Conservation (phyloP, 2,329 filamentous ascomycete genomes). For the Aspergillus sp. region DNA sequence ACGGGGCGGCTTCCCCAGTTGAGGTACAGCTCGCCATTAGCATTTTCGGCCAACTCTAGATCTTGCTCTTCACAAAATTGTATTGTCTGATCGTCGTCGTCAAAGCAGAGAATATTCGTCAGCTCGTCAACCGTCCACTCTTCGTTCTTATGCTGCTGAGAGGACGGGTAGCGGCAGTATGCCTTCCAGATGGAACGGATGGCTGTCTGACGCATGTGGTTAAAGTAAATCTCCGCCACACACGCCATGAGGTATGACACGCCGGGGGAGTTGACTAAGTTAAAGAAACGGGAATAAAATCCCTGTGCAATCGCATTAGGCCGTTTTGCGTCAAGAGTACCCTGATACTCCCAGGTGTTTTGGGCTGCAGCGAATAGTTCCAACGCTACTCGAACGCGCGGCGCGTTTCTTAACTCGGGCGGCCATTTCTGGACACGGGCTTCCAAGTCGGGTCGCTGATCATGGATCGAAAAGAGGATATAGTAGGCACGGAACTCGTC, state of each 20-base stretch:
- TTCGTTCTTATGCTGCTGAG: slow-evolving; percentile 50
- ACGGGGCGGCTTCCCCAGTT: slow-evolving; percentile 49
- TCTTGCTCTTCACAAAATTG: slow-evolving; percentile 56
- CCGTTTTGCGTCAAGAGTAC: slow-evolving; percentile 50
- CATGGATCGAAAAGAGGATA: slow-evolving; percentile 56
- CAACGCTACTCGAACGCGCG: slow-evolving; percentile 56
- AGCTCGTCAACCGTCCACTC: slow-evolving; percentile 59
- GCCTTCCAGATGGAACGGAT: slow-evolving; percentile 56
- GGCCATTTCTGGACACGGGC: slow-evolving; percentile 59
- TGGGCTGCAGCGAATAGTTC: slow-evolving; percentile 57
- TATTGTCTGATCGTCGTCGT: slow-evolving; percentile 54
- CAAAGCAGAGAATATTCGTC: slow-evolving; percentile 54
- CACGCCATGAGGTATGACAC: slow-evolving; percentile 65
- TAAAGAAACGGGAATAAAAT: slow-evolving; percentile 60
- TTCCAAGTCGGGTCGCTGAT: slow-evolving; percentile 55
- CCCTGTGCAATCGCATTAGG: slow-evolving; percentile 56
- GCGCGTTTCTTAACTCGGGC: slow-evolving; percentile 49
- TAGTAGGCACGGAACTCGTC: slow-evolving; percentile 65
- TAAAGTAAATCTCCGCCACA: slow-evolving; percentile 64
- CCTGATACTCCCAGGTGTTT: slow-evolving; percentile 53
- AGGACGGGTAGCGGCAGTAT: slow-evolving; percentile 49
- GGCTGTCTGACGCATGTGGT: slow-evolving; percentile 55
- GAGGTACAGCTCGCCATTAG: slow-evolving; percentile 50
- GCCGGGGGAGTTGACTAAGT: slow-evolving; percentile 52
- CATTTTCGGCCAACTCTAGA: slow-evolving; percentile 50